These are phyloP conservation scores for Xylariomycetidae sp. DNA, from an alignment of 2,329 filamentous ascomycete species.

Conservation along the genomic window DNA sequence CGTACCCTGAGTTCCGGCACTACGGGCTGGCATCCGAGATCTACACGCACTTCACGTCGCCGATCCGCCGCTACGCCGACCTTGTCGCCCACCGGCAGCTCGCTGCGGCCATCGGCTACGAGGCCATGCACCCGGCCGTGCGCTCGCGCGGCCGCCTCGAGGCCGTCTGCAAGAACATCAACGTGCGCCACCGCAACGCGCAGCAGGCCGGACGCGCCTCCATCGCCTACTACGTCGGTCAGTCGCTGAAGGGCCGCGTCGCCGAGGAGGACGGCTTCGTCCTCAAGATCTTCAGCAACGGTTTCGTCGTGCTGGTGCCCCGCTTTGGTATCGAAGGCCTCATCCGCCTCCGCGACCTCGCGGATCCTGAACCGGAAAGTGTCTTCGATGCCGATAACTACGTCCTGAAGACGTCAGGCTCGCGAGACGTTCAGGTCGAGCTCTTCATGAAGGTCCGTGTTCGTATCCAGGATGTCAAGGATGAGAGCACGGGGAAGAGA, in stretches of 20 bases:
- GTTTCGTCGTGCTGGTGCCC: slow-evolving; percentile 93
- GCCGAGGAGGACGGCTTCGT: slow-evolving; percentile 88
- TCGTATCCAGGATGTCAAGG: slow-evolving; percentile 84
- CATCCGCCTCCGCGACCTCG: slow-evolving; percentile 79
- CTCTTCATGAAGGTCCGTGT: slow-evolving; percentile 91
- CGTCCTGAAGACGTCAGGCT: slow-evolving; percentile 57
- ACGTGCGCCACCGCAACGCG: slow-evolving; percentile 92
- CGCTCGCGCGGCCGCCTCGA: slow-evolving; percentile 81
- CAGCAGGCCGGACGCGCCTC: slow-evolving; percentile 91
- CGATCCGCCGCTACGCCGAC: slow-evolving; percentile 96
- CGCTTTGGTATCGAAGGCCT: slow-evolving; percentile 92
- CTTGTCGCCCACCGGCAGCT: slow-evolving; percentile 90
- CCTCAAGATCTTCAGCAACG: slow-evolving; percentile 96
- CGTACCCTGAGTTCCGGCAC: slow-evolving; percentile 91
- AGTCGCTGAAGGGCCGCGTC: slow-evolving; percentile 75
- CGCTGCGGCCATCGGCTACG: slow-evolving; percentile 91
- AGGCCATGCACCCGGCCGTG: slow-evolving; percentile 72
- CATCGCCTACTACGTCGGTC: slow-evolving; percentile 96
- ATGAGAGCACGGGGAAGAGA: slow-evolving; percentile 93
- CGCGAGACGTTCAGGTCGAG: slow-evolving; percentile 58
- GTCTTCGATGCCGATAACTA: slow-evolving; percentile 85
- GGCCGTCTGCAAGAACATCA: slow-evolving; percentile 96
- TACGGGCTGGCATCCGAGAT: slow-evolving; percentile 95
- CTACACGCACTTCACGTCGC: slow-evolving; percentile 97
- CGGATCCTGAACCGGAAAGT: slow-evolving; percentile 69